Evolutionary conservation across 352 stramenopile genomes (phyloP), one percentile per base, ranked within the genome.

Genomic region (Pilasporangium apinafurcum): DNA sequence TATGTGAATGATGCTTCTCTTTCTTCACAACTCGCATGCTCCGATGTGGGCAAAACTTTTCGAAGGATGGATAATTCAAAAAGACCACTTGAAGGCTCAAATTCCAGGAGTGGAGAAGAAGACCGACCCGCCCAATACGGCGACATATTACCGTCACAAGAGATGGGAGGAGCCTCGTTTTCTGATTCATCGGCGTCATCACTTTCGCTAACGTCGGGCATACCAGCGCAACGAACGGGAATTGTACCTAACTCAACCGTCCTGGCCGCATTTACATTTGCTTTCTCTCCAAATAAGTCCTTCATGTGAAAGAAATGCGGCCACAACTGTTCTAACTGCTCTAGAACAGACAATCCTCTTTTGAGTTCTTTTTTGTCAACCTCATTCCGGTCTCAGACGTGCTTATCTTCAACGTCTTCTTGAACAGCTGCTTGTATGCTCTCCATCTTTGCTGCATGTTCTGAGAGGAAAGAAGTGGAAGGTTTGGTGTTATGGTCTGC

Each of bases 361-460:
- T 7, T 10, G 13, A 49, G 14, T 18, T 56, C 46, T 3, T 29
- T 26, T 22, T 34, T 2, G 46, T 31, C 7, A 52, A 31, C 5
- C 35, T 27, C 28, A 47, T 4, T 8, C 34, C 53, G 1, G 41
- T 48, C 30, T 32, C 16, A 12, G 3, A n/a, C 27, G 17, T 41
- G 36, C 36, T 41, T 12, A 26, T 21, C 4, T 36, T 5, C 39
- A 46, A n/a, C 5, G 27, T 36, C 39, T 32, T 52, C 25, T 44
- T 47, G 37, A 52, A 51, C 8, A 31, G 14, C 4, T 31, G 26
- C 14, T 22, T 33, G 30, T 56, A 56, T 7, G 40, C 56, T 12
- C 26, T 12, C 36, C 53, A 61, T 26, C 40, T 18, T n/a, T 61
- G 28, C 20, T 44, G 29, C 40, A 48, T 52, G n/a, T 35, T 44